Percentiles rank a stretch among this genome's conserved stretches.
Conservation (phyloP, 1,284 basidiomycete genomes). For the Ustanciosporium gigantosporum region DNA sequence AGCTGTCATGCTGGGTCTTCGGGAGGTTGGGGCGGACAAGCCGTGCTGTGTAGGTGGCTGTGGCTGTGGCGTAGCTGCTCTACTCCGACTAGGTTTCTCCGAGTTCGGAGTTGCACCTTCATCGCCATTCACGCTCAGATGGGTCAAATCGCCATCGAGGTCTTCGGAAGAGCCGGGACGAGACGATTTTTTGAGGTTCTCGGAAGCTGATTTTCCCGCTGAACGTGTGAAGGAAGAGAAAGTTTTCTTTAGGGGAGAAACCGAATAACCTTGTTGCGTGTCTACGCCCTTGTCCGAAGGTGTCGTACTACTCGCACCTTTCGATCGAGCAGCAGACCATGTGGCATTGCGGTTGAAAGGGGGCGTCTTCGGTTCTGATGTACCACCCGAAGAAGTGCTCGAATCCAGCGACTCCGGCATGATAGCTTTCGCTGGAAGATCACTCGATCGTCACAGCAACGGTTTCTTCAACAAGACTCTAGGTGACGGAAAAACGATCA, state of each 20-base stretch:
- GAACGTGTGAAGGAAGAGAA: constrained; percentile 33
- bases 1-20: constrained; percentile 1
- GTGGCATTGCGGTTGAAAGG: constrained; percentile 24
- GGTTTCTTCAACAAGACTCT: too few species aligned
- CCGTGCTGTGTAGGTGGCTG: too few species aligned
- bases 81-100: too few species aligned
- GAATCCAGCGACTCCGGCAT: constrained; percentile 28
- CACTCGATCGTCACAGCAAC: too few species aligned
- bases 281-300: constrained; percentile 7
- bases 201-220: constrained; percentile 6
- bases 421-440: too few species aligned
- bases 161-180: too few species aligned
- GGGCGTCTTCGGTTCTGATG: constrained; percentile 29
- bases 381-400: constrained; percentile 6
- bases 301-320: not conserved
- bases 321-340: constrained; percentile 8
- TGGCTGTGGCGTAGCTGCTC: not conserved
- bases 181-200: too few species aligned
- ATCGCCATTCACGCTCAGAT: too few species aligned
- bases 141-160: too few species aligned
- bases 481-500: too few species aligned
- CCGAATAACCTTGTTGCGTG: not conserved
- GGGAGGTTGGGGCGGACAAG: constrained; percentile 6
- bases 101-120: too few species aligned
- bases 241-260: constrained; percentile 11